Conservation (phyloP, 257 asterid genomes). For the Fraxinus quadrangulata region DNA sequence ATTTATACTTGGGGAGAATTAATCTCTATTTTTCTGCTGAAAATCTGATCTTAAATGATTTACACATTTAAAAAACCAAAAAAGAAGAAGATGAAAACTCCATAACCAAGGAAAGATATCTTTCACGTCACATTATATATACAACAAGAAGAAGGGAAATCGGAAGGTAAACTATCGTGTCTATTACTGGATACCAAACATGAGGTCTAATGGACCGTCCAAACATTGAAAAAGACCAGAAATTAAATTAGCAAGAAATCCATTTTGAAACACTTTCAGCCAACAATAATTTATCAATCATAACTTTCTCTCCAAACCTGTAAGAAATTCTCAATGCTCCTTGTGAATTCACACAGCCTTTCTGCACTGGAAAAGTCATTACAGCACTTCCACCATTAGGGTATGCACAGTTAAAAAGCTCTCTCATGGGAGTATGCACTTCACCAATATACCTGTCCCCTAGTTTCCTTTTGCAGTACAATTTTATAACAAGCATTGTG, state of each 20-base stretch:
- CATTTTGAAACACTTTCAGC: slow-evolving; percentile 49
- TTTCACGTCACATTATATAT: no score
- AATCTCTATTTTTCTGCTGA: no score
- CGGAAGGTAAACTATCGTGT: no score
- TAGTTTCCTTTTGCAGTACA: slow-evolving; percentile 64
- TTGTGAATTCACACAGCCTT: slow-evolving; percentile 60
- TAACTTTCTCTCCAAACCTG: slow-evolving; percentile 57
- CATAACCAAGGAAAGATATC: no score
- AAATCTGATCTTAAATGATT: no score
- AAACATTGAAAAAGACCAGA: no score
- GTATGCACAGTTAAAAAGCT: slow-evolving; percentile 50
- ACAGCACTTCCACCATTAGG: slow-evolving; percentile 50
- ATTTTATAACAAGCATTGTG: slow-evolving; percentile 55
- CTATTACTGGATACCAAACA: no score
- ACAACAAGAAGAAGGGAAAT: no score
- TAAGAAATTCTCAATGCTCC: slow-evolving; percentile 60
- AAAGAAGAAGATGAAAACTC: no score
- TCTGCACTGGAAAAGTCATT: slow-evolving; percentile 51
- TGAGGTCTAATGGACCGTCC: no score
- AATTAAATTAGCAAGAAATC: slow-evolving; percentile 27
- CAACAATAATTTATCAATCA: slow-evolving; percentile 50
- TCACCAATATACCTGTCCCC: slow-evolving; percentile 79
- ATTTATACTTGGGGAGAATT: no score
- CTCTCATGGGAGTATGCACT: slow-evolving; percentile 56
- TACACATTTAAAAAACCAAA: no score